phyloP scores from a whole-genome alignment of 1,284 basidiomycete genomes.

The Ganoderma boninense region DNA sequence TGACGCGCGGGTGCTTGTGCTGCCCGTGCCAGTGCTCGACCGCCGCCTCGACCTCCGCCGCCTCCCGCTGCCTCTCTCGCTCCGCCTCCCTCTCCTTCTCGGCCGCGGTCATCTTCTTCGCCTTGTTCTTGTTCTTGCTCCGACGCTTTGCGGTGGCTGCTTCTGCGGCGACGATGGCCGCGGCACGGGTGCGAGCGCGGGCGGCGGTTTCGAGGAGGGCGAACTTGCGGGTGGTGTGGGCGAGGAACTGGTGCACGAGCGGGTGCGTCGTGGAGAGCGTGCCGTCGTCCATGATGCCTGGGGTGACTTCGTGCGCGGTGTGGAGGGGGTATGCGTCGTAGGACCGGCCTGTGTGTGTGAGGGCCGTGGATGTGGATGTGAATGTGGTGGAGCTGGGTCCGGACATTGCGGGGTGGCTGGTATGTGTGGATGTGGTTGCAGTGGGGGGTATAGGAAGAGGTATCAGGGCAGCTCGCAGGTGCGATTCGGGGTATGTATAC shows the following conservation, averaged over 20 bases:
- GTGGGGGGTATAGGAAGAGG: not conserved
- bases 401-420: not conserved
- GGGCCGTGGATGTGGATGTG: not conserved
- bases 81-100: no score
- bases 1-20: not conserved
- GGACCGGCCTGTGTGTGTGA: not conserved
- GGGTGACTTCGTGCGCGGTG: not conserved
- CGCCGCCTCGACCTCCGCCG: no score
- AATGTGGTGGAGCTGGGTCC: not conserved
- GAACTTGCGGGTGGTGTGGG: not conserved
- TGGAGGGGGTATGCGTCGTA: constrained; percentile 6
- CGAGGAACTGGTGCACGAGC: not conserved
- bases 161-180: no score
- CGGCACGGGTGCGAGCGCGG: not conserved
- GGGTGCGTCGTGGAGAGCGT: constrained; percentile 8
- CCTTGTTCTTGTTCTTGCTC: not conserved
- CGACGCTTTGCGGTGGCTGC: no score
- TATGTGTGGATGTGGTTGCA: not conserved
- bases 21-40: not conserved
- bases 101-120: no score
- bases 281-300: not conserved
- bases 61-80: no score
- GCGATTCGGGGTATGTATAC: not conserved
- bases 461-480: not conserved
- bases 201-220: not conserved